Evolutionary conservation across 2,329 filamentous ascomycete genomes (phyloP), one percentile per base, ranked within the genome.

Genomic region (Trichocomaceae sp.): DNA sequence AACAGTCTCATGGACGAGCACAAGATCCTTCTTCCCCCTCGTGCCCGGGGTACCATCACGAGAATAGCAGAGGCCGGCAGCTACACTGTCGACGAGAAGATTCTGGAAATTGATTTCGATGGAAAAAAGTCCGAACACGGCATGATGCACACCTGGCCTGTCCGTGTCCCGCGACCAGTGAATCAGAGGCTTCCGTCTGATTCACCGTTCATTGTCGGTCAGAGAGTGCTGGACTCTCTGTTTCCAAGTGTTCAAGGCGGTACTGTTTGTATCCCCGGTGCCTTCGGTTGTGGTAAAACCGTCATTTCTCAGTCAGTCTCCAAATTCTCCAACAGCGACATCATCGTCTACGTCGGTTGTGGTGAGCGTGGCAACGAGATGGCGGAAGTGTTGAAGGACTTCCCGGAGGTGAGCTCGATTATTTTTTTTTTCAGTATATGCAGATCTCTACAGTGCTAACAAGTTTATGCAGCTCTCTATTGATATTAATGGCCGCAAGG

Each of bases 111-210:
- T 60, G 93, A 99, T 72, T 99, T 99, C 71, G 89, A 99, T 69
- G 93, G 93, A 68, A 90, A 90, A 77, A 95, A 92, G 81, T 87
- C 87, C 55, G 87, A 92, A 72, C 92, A 89, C 73, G 87, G 86
- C 71, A 97, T 99, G 93, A 96, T 97, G 91, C 93, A 99, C 77
- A 84, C 85, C 63, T 99, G 93, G 93, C 93, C 93, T 56, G 93
- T 97, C 67, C 91, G 93, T 80, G 93, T 95, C 50, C 91, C 93
- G 56, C 86, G 93, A 66, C 93, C 93, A 29, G 86, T 88, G 47
- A 92, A 85, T 61, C 93, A 99, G 79, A 96, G 93, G 79, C 82
- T 95, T 62, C 85, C 89, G 52, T 90, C 92, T 65, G 83, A 91
- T 72, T 83, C 87, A 68, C 93, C 93, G 49, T 95, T 99, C 70